Conservation (phyloP, 345 rosid genomes). For the Nasturtium officinale region DNA sequence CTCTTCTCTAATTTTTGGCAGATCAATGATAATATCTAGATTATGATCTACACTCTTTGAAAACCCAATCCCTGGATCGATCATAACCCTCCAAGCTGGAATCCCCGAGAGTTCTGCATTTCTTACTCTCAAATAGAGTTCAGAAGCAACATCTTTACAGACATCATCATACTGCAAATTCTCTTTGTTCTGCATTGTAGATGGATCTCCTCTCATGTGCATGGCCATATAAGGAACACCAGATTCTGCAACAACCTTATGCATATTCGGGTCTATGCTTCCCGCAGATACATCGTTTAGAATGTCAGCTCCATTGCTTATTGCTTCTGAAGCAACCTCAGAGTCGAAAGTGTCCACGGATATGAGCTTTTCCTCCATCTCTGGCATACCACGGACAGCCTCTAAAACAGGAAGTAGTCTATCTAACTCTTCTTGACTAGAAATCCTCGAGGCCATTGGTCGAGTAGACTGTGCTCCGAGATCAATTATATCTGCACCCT, state of each 20-base stretch:
- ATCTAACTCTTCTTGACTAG: slow-evolving; percentile 71
- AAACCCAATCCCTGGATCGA: slow-evolving; percentile 90
- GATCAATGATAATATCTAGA: slow-evolving; percentile 64
- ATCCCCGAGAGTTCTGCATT: slow-evolving; percentile 79
- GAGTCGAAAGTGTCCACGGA: slow-evolving; percentile 89
- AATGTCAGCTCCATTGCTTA: slow-evolving; percentile 77
- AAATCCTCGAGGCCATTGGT: slow-evolving; percentile 74
- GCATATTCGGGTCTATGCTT: slow-evolving; percentile 69
- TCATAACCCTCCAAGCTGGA: slow-evolving; percentile 89
- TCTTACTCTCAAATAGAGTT: slow-evolving; percentile 54
- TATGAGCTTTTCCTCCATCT: slow-evolving; percentile 77
- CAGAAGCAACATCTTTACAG: slow-evolving; percentile 72
- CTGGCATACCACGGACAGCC: slow-evolving; percentile 72
- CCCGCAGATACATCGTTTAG: slow-evolving; percentile 91
- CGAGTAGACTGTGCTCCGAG: slow-evolving; percentile 92
- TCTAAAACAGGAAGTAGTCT: slow-evolving; percentile 74
- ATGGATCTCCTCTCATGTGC: slow-evolving; percentile 98
- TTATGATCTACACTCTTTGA: slow-evolving; percentile 75
- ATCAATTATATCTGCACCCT: slow-evolving; percentile 84
- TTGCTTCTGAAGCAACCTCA: slow-evolving; percentile 82
- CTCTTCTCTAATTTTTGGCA: slow-evolving; percentile 62
- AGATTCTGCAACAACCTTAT: slow-evolving; percentile 57
- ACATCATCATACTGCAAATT: slow-evolving; percentile 70
- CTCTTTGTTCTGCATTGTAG: slow-evolving; percentile 76
- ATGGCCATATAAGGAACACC: slow-evolving; percentile 75